A percentile compares a stretch with the other conserved stretches of the same genome.
Evolutionary conservation across 495 filamentous ascomycete species (phyloP).

Genomic region (Lichina pygmaea): DNA sequence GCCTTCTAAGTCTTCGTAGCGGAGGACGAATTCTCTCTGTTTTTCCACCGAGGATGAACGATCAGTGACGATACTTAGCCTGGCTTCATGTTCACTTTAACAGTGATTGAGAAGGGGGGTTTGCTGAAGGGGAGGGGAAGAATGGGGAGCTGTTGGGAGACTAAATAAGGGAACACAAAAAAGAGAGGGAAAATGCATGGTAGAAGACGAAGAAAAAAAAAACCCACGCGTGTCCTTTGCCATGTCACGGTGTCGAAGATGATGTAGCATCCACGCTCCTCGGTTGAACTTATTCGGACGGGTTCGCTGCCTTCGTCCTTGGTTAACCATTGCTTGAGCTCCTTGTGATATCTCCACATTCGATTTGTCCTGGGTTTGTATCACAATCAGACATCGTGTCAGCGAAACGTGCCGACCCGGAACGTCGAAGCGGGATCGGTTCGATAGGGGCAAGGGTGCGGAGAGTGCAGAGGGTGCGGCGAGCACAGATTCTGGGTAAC

Average conservation of each 20-base stretch:
- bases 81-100: background rate
- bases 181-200: background rate
- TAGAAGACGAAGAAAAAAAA: background rate
- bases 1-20: constrained; percentile 48
- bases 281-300: constrained; percentile 32
- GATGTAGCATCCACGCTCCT: constrained; percentile 69
- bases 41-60: constrained; percentile 2
- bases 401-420: too few relatives aligned
- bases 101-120: background rate
- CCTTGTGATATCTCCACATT: constrained; percentile 86
- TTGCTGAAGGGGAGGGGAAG: background rate
- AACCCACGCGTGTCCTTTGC: constrained; percentile 55
- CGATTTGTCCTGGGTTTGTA: constrained; percentile 25
- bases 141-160: background rate
- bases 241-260: constrained; percentile 69
- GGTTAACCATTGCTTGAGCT: constrained; percentile 68
- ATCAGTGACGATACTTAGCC: constrained; percentile 1
- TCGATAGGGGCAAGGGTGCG: background rate
- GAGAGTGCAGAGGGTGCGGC: constrained; percentile 1
- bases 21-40: constrained; percentile 51
- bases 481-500: background rate
- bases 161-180: background rate
- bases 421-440: too few relatives aligned
- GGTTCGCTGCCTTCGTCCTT: constrained; percentile 57
- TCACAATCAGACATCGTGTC: too few relatives aligned